Conservation (phyloP, 108 stramenopile genomes). For the Discostella stelligeroides region DNA sequence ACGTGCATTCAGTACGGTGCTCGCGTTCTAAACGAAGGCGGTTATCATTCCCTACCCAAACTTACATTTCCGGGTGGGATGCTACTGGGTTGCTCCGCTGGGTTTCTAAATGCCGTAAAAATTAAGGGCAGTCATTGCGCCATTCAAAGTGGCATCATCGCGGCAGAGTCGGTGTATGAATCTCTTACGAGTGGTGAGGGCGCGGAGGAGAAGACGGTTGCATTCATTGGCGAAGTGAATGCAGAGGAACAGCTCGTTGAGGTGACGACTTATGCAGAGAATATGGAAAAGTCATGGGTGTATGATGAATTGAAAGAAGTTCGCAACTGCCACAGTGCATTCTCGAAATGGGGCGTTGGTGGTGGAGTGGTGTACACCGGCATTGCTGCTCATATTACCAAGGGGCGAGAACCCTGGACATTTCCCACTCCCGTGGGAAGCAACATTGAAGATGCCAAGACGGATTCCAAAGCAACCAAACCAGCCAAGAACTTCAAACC, state of each 20-base stretch:
- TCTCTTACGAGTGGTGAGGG: slow-evolving; percentile 62
- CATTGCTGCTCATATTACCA: slow-evolving; percentile 86
- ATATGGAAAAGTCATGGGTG: slow-evolving; percentile 92
- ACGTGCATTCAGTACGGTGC: slow-evolving; percentile 97
- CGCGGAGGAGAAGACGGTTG: slow-evolving; percentile 65
- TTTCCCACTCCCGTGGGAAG: slow-evolving; percentile 54
- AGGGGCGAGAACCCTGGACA: slow-evolving; percentile 97
- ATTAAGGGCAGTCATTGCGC: slow-evolving; percentile 99
- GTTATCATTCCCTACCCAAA: slow-evolving; percentile 95
- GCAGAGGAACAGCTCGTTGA: slow-evolving; percentile 55
- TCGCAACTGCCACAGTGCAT: slow-evolving; percentile 97
- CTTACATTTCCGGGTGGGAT: slow-evolving; percentile 95
- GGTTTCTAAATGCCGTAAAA: slow-evolving; percentile 98
- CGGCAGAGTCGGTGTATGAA: slow-evolving; percentile 92
- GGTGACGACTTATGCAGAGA: slow-evolving; percentile 58
- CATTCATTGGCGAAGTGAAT: slow-evolving; percentile 70
- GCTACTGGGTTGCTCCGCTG: slow-evolving; percentile 95
- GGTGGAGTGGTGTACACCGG: slow-evolving; percentile 93
- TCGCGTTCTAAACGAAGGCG: slow-evolving; percentile 97
- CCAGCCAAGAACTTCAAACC: slow-evolving; percentile 62
- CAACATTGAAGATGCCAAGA: slow-evolving; percentile 30
- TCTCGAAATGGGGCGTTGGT: slow-evolving; percentile 89
- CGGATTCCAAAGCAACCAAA: slow-evolving; percentile 76
- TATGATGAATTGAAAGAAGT: slow-evolving; percentile 92
- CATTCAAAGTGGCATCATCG: slow-evolving; percentile 94